These are phyloP conservation scores for Neurospora sp. DNA, from an alignment of 495 filamentous ascomycete species.

Conservation along the genomic window DNA sequence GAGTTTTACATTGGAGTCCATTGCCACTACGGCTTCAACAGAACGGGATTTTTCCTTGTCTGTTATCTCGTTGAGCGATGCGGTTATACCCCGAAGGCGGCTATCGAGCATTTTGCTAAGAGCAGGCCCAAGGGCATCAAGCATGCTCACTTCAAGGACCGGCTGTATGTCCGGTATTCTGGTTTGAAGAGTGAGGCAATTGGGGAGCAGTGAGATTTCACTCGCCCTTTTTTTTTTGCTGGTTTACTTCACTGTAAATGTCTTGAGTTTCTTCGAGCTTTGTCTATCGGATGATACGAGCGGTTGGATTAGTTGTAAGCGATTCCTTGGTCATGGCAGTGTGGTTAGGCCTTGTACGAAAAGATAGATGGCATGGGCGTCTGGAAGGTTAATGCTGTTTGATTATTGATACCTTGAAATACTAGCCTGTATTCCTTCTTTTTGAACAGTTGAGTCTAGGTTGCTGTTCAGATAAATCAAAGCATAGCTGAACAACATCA, in stretches of 20 bases:
- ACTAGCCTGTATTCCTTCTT: background rate
- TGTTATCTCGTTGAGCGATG: conserved; percentile 81
- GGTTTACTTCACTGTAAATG: background rate
- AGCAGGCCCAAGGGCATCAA: conserved; percentile 74
- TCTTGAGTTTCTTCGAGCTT: background rate
- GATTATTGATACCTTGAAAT: background rate
- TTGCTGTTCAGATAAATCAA: background rate
- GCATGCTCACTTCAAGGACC: conserved; percentile 83
- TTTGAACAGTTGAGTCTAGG: background rate
- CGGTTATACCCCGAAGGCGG: conserved; percentile 61
- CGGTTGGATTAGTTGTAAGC: background rate
- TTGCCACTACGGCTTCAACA: conserved; percentile 92
- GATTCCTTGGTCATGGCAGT: background rate
- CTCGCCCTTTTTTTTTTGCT: background rate
- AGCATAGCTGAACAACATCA: background rate
- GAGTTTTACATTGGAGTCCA: conserved; percentile 64
- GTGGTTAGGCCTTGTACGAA: background rate
- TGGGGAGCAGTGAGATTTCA: background rate
- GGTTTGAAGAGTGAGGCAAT: conserved; percentile 12
- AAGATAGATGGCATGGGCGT: background rate
- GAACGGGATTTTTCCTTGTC: conserved; percentile 84
- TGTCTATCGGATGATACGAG: background rate
- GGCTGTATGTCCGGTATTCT: conserved; percentile 68
- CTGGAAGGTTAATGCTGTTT: background rate
- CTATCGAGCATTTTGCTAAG: conserved; percentile 68